These are phyloP conservation scores for Aspergillus aculeatus DNA, from an alignment of 2,329 filamentous ascomycete genomes.

Conservation along the genomic window DNA sequence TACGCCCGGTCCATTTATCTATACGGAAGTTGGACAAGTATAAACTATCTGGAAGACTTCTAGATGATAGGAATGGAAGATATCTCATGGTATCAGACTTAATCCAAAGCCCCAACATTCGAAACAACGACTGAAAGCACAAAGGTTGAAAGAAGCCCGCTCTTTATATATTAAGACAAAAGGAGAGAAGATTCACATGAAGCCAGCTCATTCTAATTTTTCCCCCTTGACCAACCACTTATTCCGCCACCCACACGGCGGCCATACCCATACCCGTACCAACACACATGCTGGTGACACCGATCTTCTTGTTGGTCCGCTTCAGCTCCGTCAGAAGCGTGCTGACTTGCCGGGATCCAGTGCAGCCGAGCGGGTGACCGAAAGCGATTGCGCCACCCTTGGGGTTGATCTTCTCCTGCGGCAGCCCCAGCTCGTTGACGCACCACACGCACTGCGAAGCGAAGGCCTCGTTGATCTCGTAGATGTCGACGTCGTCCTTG, in stretches of 20 bases:
- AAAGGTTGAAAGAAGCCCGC: not conserved
- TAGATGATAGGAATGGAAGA: not conserved
- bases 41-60: too few species aligned
- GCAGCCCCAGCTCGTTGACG: conserved; percentile 79
- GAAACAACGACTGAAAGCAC: not conserved
- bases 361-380: conserved; percentile 91
- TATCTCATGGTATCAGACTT: conserved; percentile 10
- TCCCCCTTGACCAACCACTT: conserved; percentile 33
- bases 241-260: conserved; percentile 93
- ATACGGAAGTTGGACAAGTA: too few species aligned
- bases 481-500: conserved; percentile 92
- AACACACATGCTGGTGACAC: conserved; percentile 93
- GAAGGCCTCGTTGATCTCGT: conserved; percentile 99
- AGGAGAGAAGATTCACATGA: conserved; percentile 18
- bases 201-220: conserved; percentile 20
- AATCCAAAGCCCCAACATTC: conserved; percentile 10
- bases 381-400: conserved; percentile 97
- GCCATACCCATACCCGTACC: conserved; percentile 99
- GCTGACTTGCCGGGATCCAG: conserved; percentile 88
- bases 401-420: conserved; percentile 86
- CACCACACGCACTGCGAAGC: conserved; percentile 94
- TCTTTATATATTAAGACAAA: conserved; percentile 9
- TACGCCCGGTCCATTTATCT: not conserved
- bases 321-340: conserved; percentile 88
- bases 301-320: conserved; percentile 79